Conservation (phyloP, 176 grass and related monocot genomes). For the Neostapfia colusana region DNA sequence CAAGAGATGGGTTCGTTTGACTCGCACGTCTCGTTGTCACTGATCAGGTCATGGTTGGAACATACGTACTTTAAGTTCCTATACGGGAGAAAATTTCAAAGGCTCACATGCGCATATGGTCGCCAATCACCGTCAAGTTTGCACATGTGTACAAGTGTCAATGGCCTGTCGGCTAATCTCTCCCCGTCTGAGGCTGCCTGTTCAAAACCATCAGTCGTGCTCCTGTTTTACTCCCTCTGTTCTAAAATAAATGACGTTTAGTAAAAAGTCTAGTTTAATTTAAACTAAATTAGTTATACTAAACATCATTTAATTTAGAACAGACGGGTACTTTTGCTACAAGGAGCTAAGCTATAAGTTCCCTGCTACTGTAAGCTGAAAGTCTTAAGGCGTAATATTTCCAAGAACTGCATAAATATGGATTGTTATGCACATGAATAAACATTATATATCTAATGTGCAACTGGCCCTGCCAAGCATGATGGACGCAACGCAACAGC, state of each 20-base stretch:
- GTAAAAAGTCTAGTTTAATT: no score
- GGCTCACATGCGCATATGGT: conserved; percentile 22
- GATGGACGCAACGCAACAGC: neutral
- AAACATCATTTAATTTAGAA: no score
- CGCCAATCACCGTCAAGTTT: neutral
- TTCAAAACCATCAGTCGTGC: neutral
- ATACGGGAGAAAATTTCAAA: neutral
- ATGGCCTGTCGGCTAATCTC: neutral
- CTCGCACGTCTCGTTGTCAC: neutral
- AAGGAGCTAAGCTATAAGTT: no score
- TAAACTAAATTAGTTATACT: no score
- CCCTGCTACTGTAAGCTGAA: neutral
- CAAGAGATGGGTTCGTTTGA: neutral
- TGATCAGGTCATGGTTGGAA: neutral
- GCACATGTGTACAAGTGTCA: conserved; percentile 1
- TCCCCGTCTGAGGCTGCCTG: neutral
- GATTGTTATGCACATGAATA: neutral
- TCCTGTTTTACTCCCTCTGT: neutral
- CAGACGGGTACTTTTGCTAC: no score
- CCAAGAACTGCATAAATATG: neutral
- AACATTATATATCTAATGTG: neutral
- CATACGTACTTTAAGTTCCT: neutral
- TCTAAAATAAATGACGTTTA: no score
- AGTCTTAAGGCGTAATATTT: neutral
- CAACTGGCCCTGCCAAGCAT: neutral